Conservation (phyloP, 2,329 filamentous ascomycete genomes). For the Pseudogymnoascus sp. region DNA sequence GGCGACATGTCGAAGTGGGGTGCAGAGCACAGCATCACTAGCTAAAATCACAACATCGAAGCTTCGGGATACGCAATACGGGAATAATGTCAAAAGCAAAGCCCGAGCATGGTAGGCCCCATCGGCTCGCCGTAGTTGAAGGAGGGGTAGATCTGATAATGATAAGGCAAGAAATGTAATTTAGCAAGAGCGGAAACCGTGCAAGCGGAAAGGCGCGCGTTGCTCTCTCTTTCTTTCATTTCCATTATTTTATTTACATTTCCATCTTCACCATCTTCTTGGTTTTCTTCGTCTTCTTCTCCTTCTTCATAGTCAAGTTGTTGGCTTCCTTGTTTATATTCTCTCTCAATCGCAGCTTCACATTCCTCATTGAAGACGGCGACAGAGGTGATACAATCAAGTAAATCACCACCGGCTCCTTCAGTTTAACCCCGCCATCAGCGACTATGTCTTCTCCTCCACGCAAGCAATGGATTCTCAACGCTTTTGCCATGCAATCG, state of each 20-base stretch:
- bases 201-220: not conserved
- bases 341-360: not conserved
- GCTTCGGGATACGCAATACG: not conserved
- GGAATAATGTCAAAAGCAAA: not conserved
- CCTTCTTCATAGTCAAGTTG: not conserved
- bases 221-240: not conserved
- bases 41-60: not conserved
- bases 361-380: not conserved
- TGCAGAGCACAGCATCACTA: not conserved
- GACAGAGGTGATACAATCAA: not conserved
- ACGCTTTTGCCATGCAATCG: conserved; percentile 43
- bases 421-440: not conserved
- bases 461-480: conserved; percentile 41
- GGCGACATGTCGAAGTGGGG: not conserved
- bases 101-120: not conserved
- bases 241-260: not conserved
- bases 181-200: not conserved
- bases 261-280: not conserved
- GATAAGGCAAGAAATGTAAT: not conserved
- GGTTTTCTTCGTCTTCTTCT: not conserved
- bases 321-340: not conserved
- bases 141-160: not conserved
- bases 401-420: not conserved
- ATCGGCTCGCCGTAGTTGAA: not conserved
- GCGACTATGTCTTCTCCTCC: not conserved